Percentiles rank a stretch among this genome's conserved stretches.
These are phyloP conservation scores for Hortaea sp. DNA, from an alignment of 2,329 filamentous ascomycete genomes.

Conservation along the genomic window DNA sequence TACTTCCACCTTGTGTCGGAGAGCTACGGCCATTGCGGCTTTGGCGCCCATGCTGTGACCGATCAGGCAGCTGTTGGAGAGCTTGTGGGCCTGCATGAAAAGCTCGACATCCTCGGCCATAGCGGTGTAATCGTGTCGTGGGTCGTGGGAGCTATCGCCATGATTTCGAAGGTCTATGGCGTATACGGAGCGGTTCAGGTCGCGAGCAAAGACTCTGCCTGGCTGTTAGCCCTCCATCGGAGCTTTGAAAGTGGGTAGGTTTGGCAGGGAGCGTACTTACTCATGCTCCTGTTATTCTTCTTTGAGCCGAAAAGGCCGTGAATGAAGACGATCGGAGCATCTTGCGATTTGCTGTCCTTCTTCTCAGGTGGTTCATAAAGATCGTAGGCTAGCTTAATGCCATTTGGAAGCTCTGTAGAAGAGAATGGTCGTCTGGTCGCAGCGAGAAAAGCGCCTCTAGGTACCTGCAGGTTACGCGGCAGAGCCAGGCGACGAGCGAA, in stretches of 20 bases:
- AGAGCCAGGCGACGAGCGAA: slow-evolving; percentile 11
- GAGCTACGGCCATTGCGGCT: slow-evolving; percentile 76
- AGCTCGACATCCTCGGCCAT: slow-evolving; percentile 76
- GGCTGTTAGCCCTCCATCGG: background rate
- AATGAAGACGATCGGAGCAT: slow-evolving; percentile 68
- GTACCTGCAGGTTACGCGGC: slow-evolving; percentile 11
- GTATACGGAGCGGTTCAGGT: slow-evolving; percentile 72
- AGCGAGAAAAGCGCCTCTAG: slow-evolving; percentile 1
- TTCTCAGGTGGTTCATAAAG: slow-evolving; percentile 51
- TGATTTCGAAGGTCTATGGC: slow-evolving; percentile 86
- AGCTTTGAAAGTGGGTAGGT: background rate
- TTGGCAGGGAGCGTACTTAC: slow-evolving; percentile 57
- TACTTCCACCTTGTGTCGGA: slow-evolving; percentile 58
- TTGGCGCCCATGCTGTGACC: slow-evolving; percentile 98
- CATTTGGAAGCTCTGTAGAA: slow-evolving; percentile 21
- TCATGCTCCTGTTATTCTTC: slow-evolving; percentile 87
- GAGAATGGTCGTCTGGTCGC: slow-evolving; percentile 4
- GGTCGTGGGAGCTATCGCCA: slow-evolving; percentile 73
- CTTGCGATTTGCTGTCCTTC: slow-evolving; percentile 19
- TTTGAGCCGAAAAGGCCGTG: slow-evolving; percentile 93
- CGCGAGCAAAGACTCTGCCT: slow-evolving; percentile 65
- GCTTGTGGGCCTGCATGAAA: slow-evolving; percentile 62
- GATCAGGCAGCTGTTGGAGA: slow-evolving; percentile 67
- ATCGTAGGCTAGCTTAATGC: slow-evolving; percentile 50
- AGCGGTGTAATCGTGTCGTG: slow-evolving; percentile 64